These are phyloP conservation scores for Pichia cabralensis DNA, from an alignment of 805 yeast genomes.

Conservation along the genomic window DNA sequence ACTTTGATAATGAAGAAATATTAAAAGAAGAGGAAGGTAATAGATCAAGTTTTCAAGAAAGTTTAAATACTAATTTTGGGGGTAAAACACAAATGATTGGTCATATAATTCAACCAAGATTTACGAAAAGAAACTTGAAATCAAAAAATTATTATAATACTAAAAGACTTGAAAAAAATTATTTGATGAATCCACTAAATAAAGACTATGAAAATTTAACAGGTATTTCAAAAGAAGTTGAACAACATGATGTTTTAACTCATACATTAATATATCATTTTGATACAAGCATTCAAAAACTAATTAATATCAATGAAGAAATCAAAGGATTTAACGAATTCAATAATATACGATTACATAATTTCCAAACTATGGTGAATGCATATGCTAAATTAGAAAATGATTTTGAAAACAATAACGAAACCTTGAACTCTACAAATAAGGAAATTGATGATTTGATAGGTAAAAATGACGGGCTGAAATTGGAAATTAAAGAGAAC, in stretches of 20 bases:
- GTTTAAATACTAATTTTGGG: conserved; percentile 11
- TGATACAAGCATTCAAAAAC: conserved; percentile 35
- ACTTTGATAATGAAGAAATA: conserved; percentile 40
- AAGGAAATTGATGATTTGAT: conserved; percentile 20
- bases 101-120: conserved; percentile 24
- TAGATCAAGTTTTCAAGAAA: conserved; percentile 9
- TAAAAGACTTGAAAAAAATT: conserved; percentile 56
- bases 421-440: conserved; percentile 22
- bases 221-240: conserved; percentile 25
- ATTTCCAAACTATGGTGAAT: conserved; percentile 32
- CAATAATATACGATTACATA: conserved; percentile 30
- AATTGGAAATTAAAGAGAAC: conserved; percentile 10
- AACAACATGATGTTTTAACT: conserved; percentile 34
- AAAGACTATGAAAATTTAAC: conserved; percentile 23
- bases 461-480: conserved; percentile 7
- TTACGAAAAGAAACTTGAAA: conserved; percentile 13
- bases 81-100: conserved; percentile 21
- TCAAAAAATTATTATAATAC: conserved; percentile 39
- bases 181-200: conserved; percentile 58
- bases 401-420: conserved; percentile 35
- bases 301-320: conserved; percentile 37
- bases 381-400: conserved; percentile 36
- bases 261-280: conserved; percentile 54
- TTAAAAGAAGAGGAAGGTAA: conserved; percentile 24
- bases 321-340: conserved; percentile 34